Percentiles rank a stretch among this genome's conserved stretches.
Conservation (phyloP, 225 moss, liverwort and hornwort species). For the Pseudisothecium myosuroides region DNA sequence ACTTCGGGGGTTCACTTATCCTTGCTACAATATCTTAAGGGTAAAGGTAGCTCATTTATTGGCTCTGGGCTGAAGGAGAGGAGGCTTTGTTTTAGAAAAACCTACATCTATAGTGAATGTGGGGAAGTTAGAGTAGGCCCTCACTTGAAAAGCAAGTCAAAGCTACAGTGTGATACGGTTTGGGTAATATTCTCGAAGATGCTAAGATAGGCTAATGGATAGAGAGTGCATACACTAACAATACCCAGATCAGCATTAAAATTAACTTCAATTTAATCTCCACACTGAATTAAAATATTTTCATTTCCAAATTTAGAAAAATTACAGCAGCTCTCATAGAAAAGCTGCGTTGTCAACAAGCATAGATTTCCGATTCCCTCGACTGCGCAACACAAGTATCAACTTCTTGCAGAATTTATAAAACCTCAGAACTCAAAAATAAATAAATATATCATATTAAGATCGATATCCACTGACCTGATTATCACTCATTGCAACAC, state of each 20-base stretch:
- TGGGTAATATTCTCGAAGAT: not conserved
- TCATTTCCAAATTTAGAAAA: not conserved
- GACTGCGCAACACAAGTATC: not conserved
- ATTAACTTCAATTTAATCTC: not conserved
- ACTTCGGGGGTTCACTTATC: not conserved
- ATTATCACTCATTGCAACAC: conserved; percentile 92
- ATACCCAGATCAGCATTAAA: not conserved
- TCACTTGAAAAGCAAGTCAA: not conserved
- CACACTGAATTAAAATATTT: not conserved
- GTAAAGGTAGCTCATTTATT: not conserved
- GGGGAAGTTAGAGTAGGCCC: not conserved
- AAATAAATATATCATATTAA: not conserved
- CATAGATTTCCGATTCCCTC: not conserved
- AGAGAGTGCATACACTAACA: not conserved
- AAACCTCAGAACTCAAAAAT: not conserved
- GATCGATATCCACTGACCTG: conserved; percentile 34
- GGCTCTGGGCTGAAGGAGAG: not conserved
- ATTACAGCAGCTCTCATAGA: not conserved
- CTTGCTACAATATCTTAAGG: not conserved
- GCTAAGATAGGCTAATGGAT: not conserved
- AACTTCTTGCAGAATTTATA: not conserved
- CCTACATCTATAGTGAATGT: not conserved
- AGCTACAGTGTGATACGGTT: not conserved
- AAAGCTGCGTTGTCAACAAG: no score
- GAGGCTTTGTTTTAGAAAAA: not conserved